phyloP scores from a whole-genome alignment of 768 basidiomycete species.

The Hypsizygus marmoreus region DNA sequence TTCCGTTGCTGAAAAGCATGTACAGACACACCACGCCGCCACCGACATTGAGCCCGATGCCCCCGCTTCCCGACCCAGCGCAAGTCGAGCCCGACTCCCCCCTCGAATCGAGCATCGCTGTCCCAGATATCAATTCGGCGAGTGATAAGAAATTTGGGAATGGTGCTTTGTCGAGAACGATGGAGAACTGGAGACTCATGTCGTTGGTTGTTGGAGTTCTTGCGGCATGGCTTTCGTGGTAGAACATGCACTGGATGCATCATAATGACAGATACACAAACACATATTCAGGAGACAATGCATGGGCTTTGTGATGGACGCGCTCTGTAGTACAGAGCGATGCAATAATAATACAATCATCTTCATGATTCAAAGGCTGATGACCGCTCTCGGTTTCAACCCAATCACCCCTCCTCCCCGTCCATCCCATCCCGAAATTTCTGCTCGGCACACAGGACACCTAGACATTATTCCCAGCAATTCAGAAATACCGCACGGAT shows the following conservation, averaged over 20 bases:
- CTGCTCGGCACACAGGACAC: conserved; percentile 72
- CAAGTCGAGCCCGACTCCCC: conserved; percentile 1
- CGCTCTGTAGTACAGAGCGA: no score
- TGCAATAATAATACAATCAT: no score
- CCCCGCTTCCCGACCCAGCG: no score
- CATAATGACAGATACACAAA: background rate
- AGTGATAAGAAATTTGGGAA: conserved; percentile 3
- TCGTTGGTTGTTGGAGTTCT: background rate
- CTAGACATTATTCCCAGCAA: conserved; percentile 27
- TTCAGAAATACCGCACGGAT: background rate
- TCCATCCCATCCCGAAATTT: conserved; percentile 71
- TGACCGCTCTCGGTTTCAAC: conserved; percentile 47
- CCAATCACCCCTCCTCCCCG: conserved; percentile 69
- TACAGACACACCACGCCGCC: conserved; percentile 15
- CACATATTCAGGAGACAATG: no score
- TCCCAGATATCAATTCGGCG: background rate
- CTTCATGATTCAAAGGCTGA: no score
- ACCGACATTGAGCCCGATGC: conserved; percentile 6
- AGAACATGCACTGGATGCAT: conserved; percentile 6
- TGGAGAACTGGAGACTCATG: background rate
- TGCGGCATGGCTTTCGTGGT: conserved; percentile 8
- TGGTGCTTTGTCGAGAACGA: background rate
- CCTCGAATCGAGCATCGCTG: background rate
- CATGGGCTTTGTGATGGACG: no score
- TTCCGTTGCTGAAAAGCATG: background rate